These are phyloP conservation scores for Pseudogymnoascus pannorum DNA, from an alignment of 2,329 filamentous ascomycete species.

Conservation along the genomic window DNA sequence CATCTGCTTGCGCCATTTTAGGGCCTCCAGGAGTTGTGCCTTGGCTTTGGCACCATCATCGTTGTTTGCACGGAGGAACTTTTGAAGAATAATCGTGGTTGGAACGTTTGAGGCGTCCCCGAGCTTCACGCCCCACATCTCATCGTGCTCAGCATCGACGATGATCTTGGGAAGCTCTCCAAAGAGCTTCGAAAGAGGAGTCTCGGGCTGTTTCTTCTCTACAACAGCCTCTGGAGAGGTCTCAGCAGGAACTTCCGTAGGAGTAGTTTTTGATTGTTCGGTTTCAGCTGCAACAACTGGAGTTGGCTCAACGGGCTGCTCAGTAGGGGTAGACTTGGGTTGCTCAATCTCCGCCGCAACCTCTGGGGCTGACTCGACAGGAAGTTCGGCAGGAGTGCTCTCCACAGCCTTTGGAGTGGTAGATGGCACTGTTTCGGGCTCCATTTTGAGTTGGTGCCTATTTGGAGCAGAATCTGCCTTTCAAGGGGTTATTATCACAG, in stretches of 20 bases:
- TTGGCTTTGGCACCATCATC: conserved; percentile 66
- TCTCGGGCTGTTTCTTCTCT: conserved; percentile 7
- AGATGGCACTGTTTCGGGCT: background rate
- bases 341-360: background rate
- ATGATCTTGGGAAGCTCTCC: conserved; percentile 51
- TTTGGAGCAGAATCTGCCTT: background rate
- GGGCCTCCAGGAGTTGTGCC: conserved; percentile 69
- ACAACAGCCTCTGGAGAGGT: background rate
- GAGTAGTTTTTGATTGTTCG: background rate
- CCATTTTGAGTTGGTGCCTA: conserved; percentile 7
- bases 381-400: background rate
- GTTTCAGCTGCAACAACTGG: background rate
- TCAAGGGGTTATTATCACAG: background rate
- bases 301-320: background rate
- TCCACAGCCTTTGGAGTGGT: background rate
- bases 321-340: background rate
- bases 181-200: conserved; percentile 48
- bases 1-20: conserved; percentile 75
- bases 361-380: background rate
- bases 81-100: conserved; percentile 79
- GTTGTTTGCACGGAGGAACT: conserved; percentile 86
- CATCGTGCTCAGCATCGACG: conserved; percentile 51
- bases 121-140: conserved; percentile 84
- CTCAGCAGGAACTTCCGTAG: background rate
- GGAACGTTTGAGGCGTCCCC: conserved; percentile 49